A percentile compares a stretch with the other conserved stretches of the same genome.
Evolutionary conservation across 2,329 filamentous ascomycete species (phyloP).

Genomic region (Aspergillus sp.): DNA sequence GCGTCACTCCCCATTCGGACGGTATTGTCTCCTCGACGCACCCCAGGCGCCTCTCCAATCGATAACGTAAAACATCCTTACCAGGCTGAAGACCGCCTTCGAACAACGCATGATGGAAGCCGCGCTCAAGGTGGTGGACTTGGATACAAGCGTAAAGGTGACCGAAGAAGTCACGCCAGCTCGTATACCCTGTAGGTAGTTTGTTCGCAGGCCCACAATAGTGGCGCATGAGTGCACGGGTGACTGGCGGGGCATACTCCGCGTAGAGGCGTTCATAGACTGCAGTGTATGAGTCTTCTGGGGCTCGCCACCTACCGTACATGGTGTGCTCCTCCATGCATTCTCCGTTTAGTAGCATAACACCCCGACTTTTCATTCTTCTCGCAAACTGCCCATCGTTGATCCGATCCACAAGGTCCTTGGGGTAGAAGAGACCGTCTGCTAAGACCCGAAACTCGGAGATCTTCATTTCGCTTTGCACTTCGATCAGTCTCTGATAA

Average conservation of each 20-base stretch:
- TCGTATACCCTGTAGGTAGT: slow-evolving; percentile 1
- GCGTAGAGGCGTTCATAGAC: slow-evolving; percentile 39
- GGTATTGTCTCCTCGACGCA: slow-evolving; percentile 3
- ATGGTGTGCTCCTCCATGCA: slow-evolving; percentile 44
- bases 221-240: slow-evolving; percentile 1
- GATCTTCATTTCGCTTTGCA: slow-evolving; percentile 27
- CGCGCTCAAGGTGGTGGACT: slow-evolving; percentile 2
- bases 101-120: not conserved
- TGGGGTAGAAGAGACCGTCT: slow-evolving; percentile 40
- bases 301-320: slow-evolving; percentile 43
- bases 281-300: slow-evolving; percentile 30
- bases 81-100: not conserved
- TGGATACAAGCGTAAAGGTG: slow-evolving; percentile 2
- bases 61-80: slow-evolving; percentile 2
- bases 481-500: slow-evolving; percentile 1
- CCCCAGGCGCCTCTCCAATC: slow-evolving; percentile 1
- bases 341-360: slow-evolving; percentile 46
- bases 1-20: slow-evolving; percentile 1
- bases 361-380: slow-evolving; percentile 36
- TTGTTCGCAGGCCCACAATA: not conserved
- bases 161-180: slow-evolving; percentile 1
- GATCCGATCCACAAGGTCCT: slow-evolving; percentile 30
- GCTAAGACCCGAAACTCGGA: slow-evolving; percentile 46
- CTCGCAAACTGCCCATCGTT: slow-evolving; percentile 40
- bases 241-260: slow-evolving; percentile 32